These are phyloP conservation scores for Rhinocladiella similis DNA, from an alignment of 2,329 filamentous ascomycete genomes.

Conservation along the genomic window DNA sequence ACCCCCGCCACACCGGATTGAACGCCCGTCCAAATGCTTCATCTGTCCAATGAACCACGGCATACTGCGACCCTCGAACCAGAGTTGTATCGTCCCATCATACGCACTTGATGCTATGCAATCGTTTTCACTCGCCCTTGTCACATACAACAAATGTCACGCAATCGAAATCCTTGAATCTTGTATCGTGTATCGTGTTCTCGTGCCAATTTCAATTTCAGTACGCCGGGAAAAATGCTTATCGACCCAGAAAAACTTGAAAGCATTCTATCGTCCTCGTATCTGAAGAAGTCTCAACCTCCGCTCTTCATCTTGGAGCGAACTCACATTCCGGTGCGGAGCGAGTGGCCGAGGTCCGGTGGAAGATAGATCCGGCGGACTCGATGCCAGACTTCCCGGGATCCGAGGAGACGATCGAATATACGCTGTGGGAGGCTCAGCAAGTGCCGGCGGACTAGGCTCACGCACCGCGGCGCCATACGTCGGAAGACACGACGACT, in stretches of 20 bases:
- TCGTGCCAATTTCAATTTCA: not conserved
- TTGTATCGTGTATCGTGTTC: not conserved
- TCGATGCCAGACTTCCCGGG: slow-evolving; percentile 34
- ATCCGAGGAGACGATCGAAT: slow-evolving; percentile 38
- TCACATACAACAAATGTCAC: no score
- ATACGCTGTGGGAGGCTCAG: slow-evolving; percentile 42
- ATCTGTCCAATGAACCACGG: no score
- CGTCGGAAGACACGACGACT: slow-evolving; percentile 55
- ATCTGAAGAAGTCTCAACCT: slow-evolving; percentile 43
- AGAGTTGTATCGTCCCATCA: no score
- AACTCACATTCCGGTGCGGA: slow-evolving; percentile 28
- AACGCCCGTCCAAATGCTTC: no score
- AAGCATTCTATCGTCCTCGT: slow-evolving; percentile 31
- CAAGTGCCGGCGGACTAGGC: slow-evolving; percentile 32
- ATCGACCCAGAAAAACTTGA: not conserved
- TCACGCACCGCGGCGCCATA: slow-evolving; percentile 57
- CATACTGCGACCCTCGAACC: no score
- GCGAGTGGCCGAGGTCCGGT: slow-evolving; percentile 31
- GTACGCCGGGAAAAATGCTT: not conserved
- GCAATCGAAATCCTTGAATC: no score
- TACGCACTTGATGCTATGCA: no score
- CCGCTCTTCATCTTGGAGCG: slow-evolving; percentile 40
- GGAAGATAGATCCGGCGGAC: slow-evolving; percentile 30
- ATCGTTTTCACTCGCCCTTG: no score
- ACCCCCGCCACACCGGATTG: no score